Evolutionary conservation across 2,329 filamentous ascomycete genomes (phyloP), one percentile per base, ranked within the genome.

Genomic region (Aspergillus pseudoterreus): DNA sequence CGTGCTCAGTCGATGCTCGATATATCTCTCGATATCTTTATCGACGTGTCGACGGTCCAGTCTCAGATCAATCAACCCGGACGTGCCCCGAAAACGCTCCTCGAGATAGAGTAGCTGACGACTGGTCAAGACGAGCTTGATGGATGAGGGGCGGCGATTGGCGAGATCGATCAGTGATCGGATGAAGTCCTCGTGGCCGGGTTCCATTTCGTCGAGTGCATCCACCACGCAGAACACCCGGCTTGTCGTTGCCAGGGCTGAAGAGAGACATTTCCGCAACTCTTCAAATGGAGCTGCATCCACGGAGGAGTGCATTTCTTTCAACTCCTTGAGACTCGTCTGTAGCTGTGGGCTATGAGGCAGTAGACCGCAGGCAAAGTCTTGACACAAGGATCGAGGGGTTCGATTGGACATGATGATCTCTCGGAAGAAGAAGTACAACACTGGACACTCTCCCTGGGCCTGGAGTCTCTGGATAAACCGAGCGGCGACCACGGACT

Each of bases 141-240:
- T 59, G 6, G 55, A 60, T 0, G 43, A 47, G 1, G 73, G 66
- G 3, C 52, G 57, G 57, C 60, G 63, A 4, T 61, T 52, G 0
- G 68, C 71, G 0, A 78, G 59, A 0, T 54, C 47, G 2, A 61
- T 58, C 0, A 78, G 61, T 1, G 57, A 45, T 3, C 64, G 43
- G 2, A 77, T 52, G 27, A 77, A 75, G 0, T 53, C 35, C 3
- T 70, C 66, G 14, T 73, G 59, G 0, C 62, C 69, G 8, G n/a
- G 59, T 36, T 76, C 71, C 69, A 79, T 77, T 57, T 79, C 76
- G 52, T 79, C 77, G 2, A 79, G 62, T 0, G 75, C 75, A 53
- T 78, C 76, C 0, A 65, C 64, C 2, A 79, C 63, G 32, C 69
- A 72, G 46, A 71, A 78, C 0, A 66, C 71, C 27, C 52, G 38